phyloP scores from a whole-genome alignment of 495 filamentous ascomycete genomes.

The Clavariopsis aquatica region DNA sequence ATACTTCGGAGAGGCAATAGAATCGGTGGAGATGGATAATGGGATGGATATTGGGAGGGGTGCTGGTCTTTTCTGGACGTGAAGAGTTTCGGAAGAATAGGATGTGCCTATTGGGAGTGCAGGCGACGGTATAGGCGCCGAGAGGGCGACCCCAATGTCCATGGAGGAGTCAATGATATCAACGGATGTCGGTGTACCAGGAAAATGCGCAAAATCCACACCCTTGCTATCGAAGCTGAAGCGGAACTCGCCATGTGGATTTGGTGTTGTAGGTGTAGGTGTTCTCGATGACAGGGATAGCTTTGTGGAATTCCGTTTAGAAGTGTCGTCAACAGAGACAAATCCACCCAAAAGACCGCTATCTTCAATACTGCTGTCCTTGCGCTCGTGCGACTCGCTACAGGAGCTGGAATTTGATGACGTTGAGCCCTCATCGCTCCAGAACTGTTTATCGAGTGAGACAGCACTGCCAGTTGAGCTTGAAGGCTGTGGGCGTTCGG shows the following conservation, averaged over 20 bases:
- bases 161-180: background rate
- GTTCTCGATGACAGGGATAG: background rate
- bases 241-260: slow-evolving; percentile 16
- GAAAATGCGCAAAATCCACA: background rate
- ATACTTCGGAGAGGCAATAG: background rate
- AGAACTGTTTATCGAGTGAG: slow-evolving; percentile 14
- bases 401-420: slow-evolving; percentile 16
- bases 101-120: background rate
- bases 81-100: background rate
- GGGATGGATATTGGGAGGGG: slow-evolving; percentile 3
- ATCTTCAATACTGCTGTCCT: background rate
- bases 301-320: background rate
- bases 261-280: slow-evolving; percentile 6
- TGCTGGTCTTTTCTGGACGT: background rate
- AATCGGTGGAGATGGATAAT: slow-evolving; percentile 3
- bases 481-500: background rate
- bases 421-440: slow-evolving; percentile 21
- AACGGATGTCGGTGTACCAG: background rate
- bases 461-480: slow-evolving; percentile 17
- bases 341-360: slow-evolving; percentile 19
- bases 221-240: slow-evolving; percentile 19
- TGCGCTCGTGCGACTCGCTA: background rate
- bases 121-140: slow-evolving; percentile 1
- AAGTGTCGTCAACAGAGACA: background rate
- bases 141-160: slow-evolving; percentile 16